Percentiles rank a stretch among this genome's conserved stretches.
Evolutionary conservation across 441 rosid genomes (phyloP).

Genomic region (Syzygium syzygioides): DNA sequence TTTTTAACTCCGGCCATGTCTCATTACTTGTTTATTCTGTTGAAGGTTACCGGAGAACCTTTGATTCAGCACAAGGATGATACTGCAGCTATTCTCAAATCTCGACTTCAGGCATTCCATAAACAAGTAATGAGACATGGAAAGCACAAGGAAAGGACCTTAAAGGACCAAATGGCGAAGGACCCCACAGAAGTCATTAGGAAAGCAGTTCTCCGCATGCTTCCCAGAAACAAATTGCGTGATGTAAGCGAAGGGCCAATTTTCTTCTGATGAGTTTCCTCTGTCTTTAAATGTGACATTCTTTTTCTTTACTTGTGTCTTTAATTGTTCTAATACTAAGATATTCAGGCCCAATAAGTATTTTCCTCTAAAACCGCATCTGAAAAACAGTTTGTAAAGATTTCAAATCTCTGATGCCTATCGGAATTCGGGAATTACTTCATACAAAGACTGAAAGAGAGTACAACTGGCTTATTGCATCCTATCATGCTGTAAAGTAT

Average conservation of each 20-base stretch:
- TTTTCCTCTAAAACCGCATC: not conserved
- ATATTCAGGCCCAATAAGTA: not conserved
- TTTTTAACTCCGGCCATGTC: too few relatives aligned
- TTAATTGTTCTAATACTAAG: not conserved
- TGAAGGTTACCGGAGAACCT: too few relatives aligned
- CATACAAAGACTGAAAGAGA: not conserved
- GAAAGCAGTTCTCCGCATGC: constrained; percentile 97
- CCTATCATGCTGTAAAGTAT: not conserved
- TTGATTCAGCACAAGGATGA: too few relatives aligned
- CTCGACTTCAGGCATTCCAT: too few relatives aligned
- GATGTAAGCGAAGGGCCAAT: constrained; percentile 47
- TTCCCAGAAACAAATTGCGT: constrained; percentile 93
- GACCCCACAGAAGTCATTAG: constrained; percentile 98
- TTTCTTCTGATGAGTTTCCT: not conserved
- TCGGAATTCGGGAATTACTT: not conserved
- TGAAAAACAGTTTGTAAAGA: not conserved
- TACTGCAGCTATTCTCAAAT: too few relatives aligned
- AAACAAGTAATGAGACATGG: too few relatives aligned
- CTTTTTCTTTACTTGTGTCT: not conserved
- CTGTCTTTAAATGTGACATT: not conserved
- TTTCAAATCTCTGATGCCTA: not conserved
- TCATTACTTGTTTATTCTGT: too few relatives aligned
- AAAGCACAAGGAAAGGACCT: constrained; percentile 92
- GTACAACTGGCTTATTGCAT: not conserved
- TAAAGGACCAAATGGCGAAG: constrained; percentile 89